Percentiles rank a stretch among this genome's conserved stretches.
phyloP scores from a whole-genome alignment of 225 moss, liverwort and hornwort species.

The Physcomitrium patens region DNA sequence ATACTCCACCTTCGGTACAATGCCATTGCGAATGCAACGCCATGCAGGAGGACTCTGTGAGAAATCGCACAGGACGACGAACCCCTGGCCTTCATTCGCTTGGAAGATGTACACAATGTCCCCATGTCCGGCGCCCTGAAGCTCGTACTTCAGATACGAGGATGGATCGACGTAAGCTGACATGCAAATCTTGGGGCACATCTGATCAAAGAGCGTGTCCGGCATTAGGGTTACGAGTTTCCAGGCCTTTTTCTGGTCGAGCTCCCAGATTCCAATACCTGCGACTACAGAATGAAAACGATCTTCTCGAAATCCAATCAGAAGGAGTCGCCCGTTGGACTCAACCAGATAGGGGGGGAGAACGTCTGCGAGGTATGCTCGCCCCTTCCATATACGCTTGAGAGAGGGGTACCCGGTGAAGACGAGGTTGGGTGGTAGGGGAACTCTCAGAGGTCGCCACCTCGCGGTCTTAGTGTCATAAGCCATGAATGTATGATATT shows the following conservation, averaged over 20 bases:
- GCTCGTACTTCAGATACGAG: conserved; percentile 51
- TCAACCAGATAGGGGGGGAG: conserved; percentile 64
- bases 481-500: conserved; percentile 55
- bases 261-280: conserved; percentile 61
- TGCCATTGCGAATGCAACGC: conserved; percentile 45
- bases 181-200: conserved; percentile 58
- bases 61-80: conserved; percentile 55
- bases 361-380: conserved; percentile 48
- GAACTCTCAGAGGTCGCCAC: conserved; percentile 53
- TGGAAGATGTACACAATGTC: conserved; percentile 58
- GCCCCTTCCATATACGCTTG: conserved; percentile 54
- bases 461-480: conserved; percentile 51
- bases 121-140: conserved; percentile 53
- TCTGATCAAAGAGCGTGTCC: conserved; percentile 38
- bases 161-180: conserved; percentile 51
- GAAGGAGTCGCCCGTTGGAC: conserved; percentile 52
- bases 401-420: conserved; percentile 64
- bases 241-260: conserved; percentile 52
- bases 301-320: conserved; percentile 57
- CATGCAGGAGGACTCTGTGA: conserved; percentile 42
- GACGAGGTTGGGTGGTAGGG: conserved; percentile 50
- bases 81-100: conserved; percentile 39
- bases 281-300: conserved; percentile 33
- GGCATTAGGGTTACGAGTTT: conserved; percentile 54
- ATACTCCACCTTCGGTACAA: conserved; percentile 19